phyloP scores from a whole-genome alignment of 371 early-diverging fungal genomes.

The Basidiobolus meristosporus region DNA sequence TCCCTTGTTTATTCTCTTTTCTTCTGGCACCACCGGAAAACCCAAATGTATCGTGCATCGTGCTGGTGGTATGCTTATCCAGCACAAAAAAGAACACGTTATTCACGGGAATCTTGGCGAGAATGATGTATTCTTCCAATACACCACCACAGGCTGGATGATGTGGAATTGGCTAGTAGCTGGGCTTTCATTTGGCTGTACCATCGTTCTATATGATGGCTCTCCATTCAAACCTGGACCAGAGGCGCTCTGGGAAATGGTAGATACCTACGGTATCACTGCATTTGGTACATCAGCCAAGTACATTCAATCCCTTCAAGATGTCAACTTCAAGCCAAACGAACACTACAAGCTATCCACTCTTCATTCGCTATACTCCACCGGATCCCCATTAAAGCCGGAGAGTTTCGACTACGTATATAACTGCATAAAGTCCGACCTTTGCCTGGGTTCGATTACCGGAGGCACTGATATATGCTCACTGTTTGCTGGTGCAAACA shows the following conservation, averaged over 20 bases:
- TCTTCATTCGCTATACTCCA: conserved; percentile 75
- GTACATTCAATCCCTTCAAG: conserved; percentile 81
- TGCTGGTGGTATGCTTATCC: conserved; percentile 73
- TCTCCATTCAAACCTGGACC: conserved; percentile 81
- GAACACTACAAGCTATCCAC: conserved; percentile 24
- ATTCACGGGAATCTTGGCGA: conserved; percentile 61
- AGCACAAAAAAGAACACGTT: conserved; percentile 85
- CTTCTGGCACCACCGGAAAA: conserved; percentile 86
- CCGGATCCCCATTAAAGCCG: conserved; percentile 86
- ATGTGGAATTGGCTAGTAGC: conserved; percentile 97
- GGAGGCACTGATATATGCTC: conserved; percentile 96
- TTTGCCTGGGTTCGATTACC: conserved; percentile 81
- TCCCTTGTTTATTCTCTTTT: conserved; percentile 88
- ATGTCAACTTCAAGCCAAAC: conserved; percentile 28
- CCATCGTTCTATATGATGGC: conserved; percentile 85
- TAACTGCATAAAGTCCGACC: conserved; percentile 52
- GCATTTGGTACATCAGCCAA: conserved; percentile 90
- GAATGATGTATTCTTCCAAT: conserved; percentile 76
- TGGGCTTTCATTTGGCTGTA: conserved; percentile 56
- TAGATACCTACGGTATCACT: conserved; percentile 48
- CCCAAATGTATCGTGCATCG: conserved; percentile 98
- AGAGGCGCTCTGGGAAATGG: conserved; percentile 54
- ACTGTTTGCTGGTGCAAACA: conserved; percentile 79
- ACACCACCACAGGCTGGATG: conserved; percentile 97
- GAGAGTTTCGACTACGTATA: conserved; percentile 85